These are phyloP conservation scores for Sungouiozyma ichnusensis DNA, from an alignment of 805 yeast species.

Conservation along the genomic window DNA sequence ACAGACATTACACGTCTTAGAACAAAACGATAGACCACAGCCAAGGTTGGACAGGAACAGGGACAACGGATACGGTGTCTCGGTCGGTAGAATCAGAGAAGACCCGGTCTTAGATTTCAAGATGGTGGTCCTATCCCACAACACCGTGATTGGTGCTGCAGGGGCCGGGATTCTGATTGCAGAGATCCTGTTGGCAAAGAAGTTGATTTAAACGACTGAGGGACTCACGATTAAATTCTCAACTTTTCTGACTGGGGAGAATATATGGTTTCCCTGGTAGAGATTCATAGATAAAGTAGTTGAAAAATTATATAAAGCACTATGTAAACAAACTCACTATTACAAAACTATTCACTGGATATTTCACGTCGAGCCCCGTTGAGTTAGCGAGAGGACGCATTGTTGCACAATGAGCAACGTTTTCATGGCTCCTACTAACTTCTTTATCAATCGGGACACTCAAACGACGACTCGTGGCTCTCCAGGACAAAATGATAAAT, in stretches of 20 bases:
- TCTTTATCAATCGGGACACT: neutral
- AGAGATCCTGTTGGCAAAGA: conserved; percentile 72
- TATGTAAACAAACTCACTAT: too few relatives aligned
- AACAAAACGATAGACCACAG: conserved; percentile 89
- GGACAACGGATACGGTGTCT: conserved; percentile 86
- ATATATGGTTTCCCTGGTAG: too few relatives aligned
- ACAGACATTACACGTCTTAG: conserved; percentile 83
- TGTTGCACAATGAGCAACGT: neutral
- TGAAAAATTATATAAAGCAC: too few relatives aligned
- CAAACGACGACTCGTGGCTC: neutral
- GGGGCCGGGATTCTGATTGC: conserved; percentile 96
- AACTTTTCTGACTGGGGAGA: too few relatives aligned
- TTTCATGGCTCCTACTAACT: neutral
- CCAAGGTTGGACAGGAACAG: conserved; percentile 95
- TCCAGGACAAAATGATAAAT: neutral
- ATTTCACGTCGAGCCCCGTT: too few relatives aligned
- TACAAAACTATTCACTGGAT: too few relatives aligned
- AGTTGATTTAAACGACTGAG: conserved; percentile 42
- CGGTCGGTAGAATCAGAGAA: conserved; percentile 88
- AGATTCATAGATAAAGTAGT: too few relatives aligned
- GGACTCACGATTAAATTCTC: too few relatives aligned
- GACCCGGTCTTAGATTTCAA: conserved; percentile 90
- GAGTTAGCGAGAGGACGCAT: too few relatives aligned
- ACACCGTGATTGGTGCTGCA: conserved; percentile 97
- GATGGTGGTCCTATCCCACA: conserved; percentile 96